phyloP scores from a whole-genome alignment of 169 alveolate species.

The Eimeria acervulina region DNA sequence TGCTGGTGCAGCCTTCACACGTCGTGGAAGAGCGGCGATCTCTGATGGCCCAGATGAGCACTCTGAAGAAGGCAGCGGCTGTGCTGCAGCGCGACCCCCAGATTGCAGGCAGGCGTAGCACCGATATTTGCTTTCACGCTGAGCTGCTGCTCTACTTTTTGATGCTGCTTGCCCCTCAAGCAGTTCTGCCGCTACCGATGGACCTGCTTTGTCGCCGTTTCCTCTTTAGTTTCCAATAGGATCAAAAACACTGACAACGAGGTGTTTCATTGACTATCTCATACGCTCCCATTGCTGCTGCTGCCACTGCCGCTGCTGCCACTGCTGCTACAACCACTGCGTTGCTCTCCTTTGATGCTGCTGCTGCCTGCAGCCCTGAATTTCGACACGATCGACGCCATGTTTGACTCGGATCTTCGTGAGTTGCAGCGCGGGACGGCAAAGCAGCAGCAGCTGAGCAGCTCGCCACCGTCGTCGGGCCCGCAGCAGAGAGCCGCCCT shows the following conservation, averaged over 20 bases:
- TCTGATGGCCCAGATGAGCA: slow-evolving; percentile 69
- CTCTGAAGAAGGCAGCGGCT: slow-evolving; percentile 81
- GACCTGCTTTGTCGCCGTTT: not conserved
- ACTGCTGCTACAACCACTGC: not conserved
- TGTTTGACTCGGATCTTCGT: slow-evolving; percentile 69
- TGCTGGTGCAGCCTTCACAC: slow-evolving; percentile 82
- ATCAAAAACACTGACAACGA: not conserved
- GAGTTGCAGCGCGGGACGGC: slow-evolving; percentile 73
- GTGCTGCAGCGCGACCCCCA: slow-evolving; percentile 83
- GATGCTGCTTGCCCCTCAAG: not conserved
- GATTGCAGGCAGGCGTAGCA: slow-evolving; percentile 22
- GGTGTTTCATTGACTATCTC: not conserved
- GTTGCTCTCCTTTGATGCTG: not conserved
- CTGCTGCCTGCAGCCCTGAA: slow-evolving; percentile 60
- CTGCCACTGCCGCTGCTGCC: not conserved
- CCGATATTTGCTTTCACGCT: not conserved
- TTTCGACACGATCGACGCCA: slow-evolving; percentile 66
- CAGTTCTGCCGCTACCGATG: not conserved
- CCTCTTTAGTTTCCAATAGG: not conserved
- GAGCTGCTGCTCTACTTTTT: not conserved
- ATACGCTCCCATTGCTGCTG: not conserved
- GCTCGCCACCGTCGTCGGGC: slow-evolving; percentile 21
- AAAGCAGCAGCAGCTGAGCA: slow-evolving; percentile 23
- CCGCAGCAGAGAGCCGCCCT: slow-evolving; percentile 30
- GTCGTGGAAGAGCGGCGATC: slow-evolving; percentile 81